Evolutionary conservation across 2,329 filamentous ascomycete genomes (phyloP).

Genomic region (Gnomoniopsis smithogilvyi): DNA sequence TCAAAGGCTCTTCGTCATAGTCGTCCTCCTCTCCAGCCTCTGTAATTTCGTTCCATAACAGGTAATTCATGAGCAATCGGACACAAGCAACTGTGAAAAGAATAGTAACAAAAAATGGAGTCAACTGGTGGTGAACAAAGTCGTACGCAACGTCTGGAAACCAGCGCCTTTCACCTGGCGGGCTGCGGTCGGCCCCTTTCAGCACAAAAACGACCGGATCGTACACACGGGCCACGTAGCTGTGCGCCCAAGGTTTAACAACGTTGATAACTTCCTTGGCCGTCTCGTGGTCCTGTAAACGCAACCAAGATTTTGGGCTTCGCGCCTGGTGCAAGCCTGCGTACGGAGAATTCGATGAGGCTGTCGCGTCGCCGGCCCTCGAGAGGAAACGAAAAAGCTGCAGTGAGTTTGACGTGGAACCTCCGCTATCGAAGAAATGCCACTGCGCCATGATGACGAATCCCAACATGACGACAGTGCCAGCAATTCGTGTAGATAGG

Average conservation of each 20-base stretch:
- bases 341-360: constrained; percentile 39
- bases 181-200: constrained; percentile 64
- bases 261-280: constrained; percentile 74
- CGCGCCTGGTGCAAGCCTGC: constrained; percentile 69
- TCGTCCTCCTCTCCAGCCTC: constrained; percentile 43
- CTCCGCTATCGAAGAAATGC: constrained; percentile 63
- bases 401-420: background rate
- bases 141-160: constrained; percentile 62
- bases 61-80: constrained; percentile 68
- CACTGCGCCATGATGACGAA: constrained; percentile 73
- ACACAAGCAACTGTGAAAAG: constrained; percentile 62
- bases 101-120: constrained; percentile 59
- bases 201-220: constrained; percentile 72
- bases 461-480: constrained; percentile 68
- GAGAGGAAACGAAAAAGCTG: constrained; percentile 27
- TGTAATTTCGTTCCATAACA: constrained; percentile 63
- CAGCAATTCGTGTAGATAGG: constrained; percentile 70
- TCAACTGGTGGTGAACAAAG: constrained; percentile 59
- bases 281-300: constrained; percentile 74
- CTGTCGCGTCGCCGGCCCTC: constrained; percentile 24
- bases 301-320: constrained; percentile 73
- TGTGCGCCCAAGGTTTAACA: constrained; percentile 67
- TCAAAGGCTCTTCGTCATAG: constrained; percentile 43
- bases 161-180: constrained; percentile 44
- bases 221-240: constrained; percentile 71